Base-by-base conservation (phyloP, 768 basidiomycete species). In the Pulveroboletus sp. region DNA sequence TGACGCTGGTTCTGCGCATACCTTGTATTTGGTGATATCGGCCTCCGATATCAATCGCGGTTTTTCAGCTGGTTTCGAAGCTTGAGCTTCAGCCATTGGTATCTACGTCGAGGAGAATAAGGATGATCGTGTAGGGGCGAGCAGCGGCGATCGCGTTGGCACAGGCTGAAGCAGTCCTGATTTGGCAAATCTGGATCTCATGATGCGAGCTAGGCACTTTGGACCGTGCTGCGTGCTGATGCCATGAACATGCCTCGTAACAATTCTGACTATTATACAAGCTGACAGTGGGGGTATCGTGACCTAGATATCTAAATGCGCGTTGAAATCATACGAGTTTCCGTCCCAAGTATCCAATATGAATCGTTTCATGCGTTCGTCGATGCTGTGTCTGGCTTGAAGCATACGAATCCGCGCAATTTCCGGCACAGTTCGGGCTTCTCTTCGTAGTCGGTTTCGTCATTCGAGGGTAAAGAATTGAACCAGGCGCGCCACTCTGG, bases 1-100 rank as follows among this genome's bases (percentile, higher is more conserved):
- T 46, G 51, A 51, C 49, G 27, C 26, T 20, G 29, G 16, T 42
- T 47, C 45, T 41, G 44, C 39, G 52, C 66, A 50, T 56, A 89
- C 89, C 76, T 92, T 92, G 73, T 92, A 92, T 69, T 92, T 92
- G 16, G 89, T 90, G 63, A 91, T 71, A 72, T 92, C 89, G 12
- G 75, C 78, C 67, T 89, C 86, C 16, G 76, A 72, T 38, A 83
- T 78, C 50, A 83, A 76, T 49, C 72, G 68, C 14, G 74, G 63
- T 54, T 82, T 80, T 63, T 82, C 80, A 52, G 71, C 73, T 67
- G 64, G 59, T 49, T 68, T 64, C 4, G 67, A 67, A 19, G 74
- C 64, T 59, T 86, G 66, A 14, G 75, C 61, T 59, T 87, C 86
- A 48, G 85, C 75, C 86, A 89, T 88, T 51, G 54, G 51, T 56